Percentiles rank a stretch among this genome's conserved stretches.
Evolutionary conservation across 164 flowering plant genomes (phyloP).

Genomic region (Stephania yunnanensis): DNA sequence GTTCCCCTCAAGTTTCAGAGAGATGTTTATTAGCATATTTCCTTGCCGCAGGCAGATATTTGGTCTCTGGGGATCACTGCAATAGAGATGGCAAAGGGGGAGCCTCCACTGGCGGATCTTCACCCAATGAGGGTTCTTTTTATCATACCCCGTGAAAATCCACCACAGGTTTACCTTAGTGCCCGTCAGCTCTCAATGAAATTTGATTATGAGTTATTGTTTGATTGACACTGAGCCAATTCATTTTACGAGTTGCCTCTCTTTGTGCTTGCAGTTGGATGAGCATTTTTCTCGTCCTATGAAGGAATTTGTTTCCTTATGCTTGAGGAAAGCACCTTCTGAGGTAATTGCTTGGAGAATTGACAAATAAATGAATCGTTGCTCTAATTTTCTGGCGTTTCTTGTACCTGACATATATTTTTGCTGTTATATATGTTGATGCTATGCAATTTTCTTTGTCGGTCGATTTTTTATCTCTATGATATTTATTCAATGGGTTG

Average conservation of each 20-base stretch:
- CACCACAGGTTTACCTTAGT: slow-evolving; percentile 73
- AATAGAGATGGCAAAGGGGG: slow-evolving; percentile 99
- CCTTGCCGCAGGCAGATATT: slow-evolving; percentile 83
- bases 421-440: too few relatives aligned
- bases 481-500: background rate
- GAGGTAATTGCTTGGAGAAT: slow-evolving; percentile 49
- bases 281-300: slow-evolving; percentile 97
- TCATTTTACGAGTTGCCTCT: slow-evolving; percentile 9
- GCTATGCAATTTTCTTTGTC: background rate
- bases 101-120: slow-evolving; percentile 97
- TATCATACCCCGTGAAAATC: slow-evolving; percentile 96
- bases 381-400: background rate
- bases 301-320: slow-evolving; percentile 90
- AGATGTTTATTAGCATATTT: slow-evolving; percentile 4
- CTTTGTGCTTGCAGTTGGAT: slow-evolving; percentile 63
- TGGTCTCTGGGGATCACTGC: slow-evolving; percentile 99
- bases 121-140: slow-evolving; percentile 99
- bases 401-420: background rate
- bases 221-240: background rate
- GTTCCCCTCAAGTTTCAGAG: slow-evolving; percentile 6
- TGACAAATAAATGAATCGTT: background rate
- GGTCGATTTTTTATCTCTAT: background rate
- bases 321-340: slow-evolving; percentile 79
- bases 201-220: background rate
- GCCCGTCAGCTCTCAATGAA: background rate